phyloP scores from a whole-genome alignment of 345 rosid species.

The Sisymbrium irio region DNA sequence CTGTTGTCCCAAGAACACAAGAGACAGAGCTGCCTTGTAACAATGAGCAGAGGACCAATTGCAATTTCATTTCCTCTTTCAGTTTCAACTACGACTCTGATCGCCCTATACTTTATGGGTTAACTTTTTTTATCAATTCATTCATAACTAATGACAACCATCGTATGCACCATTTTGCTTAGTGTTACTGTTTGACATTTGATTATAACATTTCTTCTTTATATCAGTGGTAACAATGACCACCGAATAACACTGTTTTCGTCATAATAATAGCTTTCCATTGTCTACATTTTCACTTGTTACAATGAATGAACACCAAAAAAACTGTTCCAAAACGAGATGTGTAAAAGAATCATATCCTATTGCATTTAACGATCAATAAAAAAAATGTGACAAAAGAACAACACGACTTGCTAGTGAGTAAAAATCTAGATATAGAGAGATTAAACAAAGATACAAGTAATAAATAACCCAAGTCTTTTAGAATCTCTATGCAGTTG shows the following conservation, averaged over 20 bases:
- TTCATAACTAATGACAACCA: background rate
- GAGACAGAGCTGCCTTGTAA: background rate
- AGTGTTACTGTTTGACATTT: background rate
- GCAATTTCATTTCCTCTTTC: too few relatives aligned
- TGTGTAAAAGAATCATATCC: conserved; percentile 14
- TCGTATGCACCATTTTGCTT: background rate
- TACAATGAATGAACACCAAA: background rate
- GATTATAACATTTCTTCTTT: background rate
- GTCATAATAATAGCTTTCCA: background rate
- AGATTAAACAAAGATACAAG: background rate
- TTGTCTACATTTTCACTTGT: background rate
- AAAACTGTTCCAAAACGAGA: background rate
- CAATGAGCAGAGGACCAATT: background rate
- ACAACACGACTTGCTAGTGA: conserved; percentile 9
- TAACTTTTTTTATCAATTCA: background rate
- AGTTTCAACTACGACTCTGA: background rate
- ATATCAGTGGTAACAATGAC: background rate
- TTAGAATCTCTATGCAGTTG: conserved; percentile 26
- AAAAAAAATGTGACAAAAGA: background rate
- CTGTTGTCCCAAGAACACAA: background rate
- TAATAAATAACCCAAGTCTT: background rate
- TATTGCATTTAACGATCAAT: conserved; percentile 24
- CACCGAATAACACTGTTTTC: background rate
- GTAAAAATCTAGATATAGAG: background rate
- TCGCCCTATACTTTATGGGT: background rate